Evolutionary conservation across 345 rosid species (phyloP), one percentile per base, ranked within the genome.

Genomic region (Turritis glabra): DNA sequence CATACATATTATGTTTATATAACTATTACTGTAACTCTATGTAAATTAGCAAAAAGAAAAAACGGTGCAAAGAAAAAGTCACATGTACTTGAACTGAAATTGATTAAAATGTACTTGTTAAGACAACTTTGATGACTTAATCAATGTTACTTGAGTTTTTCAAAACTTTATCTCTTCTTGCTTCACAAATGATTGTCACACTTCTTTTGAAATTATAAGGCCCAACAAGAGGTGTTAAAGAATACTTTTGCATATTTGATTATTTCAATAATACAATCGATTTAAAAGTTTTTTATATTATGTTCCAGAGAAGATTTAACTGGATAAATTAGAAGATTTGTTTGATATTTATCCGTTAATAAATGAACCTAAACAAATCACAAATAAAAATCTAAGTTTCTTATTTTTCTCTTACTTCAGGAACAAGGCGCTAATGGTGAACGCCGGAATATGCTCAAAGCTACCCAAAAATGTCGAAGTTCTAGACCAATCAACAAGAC

Each of bases 401-500:
- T 13, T 46, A 25, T 55, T 38, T 57, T 19, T 73, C 59, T 69
- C 33, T 73, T 61, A 15, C 64, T 82, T 80, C 86, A 95, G 99
- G 88, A 90, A 76, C 92, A 95, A 90, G 85, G 85, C 85, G 0
- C 77, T 91, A 8, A 90, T 89, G 86, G 85, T 85, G 54, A 93
- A 86, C 80, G 90, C 97, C 44, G 93, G 93, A 71, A 83, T 95
- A 35, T 74, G 89, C 41, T 78, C 90, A 78, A 95, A 85, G 60
- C 78, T 92, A 44, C 96, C 97, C 0, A 84, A 80, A 41, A 64
- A 79, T 48, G 61, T 76, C 0, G 81, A 84, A 27, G 59, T 2
- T 60, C 64, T 79, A 14, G 92, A 87, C 43, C 88, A 90, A 67
- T 67, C 75, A 80, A 86, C 86, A 62, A 80, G 79, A 59, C 85